Evolutionary conservation across 176 grass and related monocot species (phyloP), one percentile per base, ranked within the genome.

Genomic region (Alopecurus myosuroides): DNA sequence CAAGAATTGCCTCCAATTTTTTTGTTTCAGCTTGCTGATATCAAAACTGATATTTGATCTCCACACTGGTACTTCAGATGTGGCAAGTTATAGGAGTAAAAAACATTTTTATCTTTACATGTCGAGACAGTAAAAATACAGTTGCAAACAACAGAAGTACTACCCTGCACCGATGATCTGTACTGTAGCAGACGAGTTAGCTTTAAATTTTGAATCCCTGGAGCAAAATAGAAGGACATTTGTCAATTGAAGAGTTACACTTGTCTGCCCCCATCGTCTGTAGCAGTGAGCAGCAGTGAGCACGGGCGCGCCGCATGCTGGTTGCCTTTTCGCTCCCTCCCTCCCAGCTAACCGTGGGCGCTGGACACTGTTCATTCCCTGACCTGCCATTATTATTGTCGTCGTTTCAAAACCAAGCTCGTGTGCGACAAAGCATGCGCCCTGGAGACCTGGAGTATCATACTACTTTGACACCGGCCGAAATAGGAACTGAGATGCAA

Each of bases 181-280:
- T 14, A 58, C 22, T 14, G 20, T 26, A 44, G 39, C 22, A 41
- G 22, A 35, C 6, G 5, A 28, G 15, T n/a, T 19, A 71, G 20
- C 14, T 78, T 84, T 2, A 52, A 74, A 84, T 44, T 74, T 79
- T 70, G 61, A 88, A 70, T 77, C 36, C 34, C 12, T 71, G 74
- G 41, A 36, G 31, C 11, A 65, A 66, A 34, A 74, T 11, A 55
- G 41, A 55, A n/a, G 75, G 76, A 72, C 67, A 2, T 40, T 12
- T 34, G 17, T n/a, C n/a, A n/a, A n/a, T n/a, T n/a, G n/a, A 58
- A 45, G 29, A 31, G 77, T 81, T 30, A 35, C 36, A 7, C 22
- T 75, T 70, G 0, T 39, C 23, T 71, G 62, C 42, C 26, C n/a
- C 58, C 58, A 31, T 49, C 68, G 74, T 85, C 31, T 85, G 77